Percentiles rank a stretch among this genome's conserved stretches.
phyloP scores from a whole-genome alignment of 2,329 filamentous ascomycete genomes.

The Tothia fuscella region DNA sequence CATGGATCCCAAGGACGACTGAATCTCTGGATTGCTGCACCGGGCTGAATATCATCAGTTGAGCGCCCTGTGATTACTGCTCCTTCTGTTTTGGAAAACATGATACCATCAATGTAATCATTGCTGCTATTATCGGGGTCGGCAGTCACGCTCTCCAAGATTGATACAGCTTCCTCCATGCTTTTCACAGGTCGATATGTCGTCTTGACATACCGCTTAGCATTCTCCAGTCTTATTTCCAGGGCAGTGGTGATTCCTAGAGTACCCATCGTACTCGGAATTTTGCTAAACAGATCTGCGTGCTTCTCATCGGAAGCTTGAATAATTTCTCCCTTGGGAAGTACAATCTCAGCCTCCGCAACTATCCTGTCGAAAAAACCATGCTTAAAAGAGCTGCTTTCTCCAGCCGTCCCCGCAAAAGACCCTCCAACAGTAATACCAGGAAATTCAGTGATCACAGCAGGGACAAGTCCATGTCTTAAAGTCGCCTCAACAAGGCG shows the following conservation, averaged over 20 bases:
- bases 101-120: constrained; percentile 40
- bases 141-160: too few relatives aligned
- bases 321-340: constrained; percentile 47
- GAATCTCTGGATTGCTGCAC: constrained; percentile 22
- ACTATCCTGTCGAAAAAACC: constrained; percentile 54
- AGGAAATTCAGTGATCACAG: constrained; percentile 60
- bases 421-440: constrained; percentile 61
- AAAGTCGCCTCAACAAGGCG: constrained; percentile 46
- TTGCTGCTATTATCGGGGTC: constrained; percentile 10
- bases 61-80: constrained; percentile 34
- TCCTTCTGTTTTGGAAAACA: constrained; percentile 32
- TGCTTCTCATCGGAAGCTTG: constrained; percentile 42
- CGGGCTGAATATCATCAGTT: constrained; percentile 18
- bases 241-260: constrained; percentile 53
- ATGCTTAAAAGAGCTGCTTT: constrained; percentile 57
- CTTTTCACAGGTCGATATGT: constrained; percentile 34
- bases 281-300: constrained; percentile 51
- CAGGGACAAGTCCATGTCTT: constrained; percentile 45
- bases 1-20: constrained; percentile 35
- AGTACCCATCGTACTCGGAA: constrained; percentile 54
- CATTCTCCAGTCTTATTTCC: constrained; percentile 35
- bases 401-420: constrained; percentile 55
- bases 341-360: constrained; percentile 52
- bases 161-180: constrained; percentile 26
- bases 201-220: constrained; percentile 37